Evolutionary conservation across 352 stramenopile species (phyloP), one percentile per base, ranked within the genome.

Genomic region (Globisporangium abappressorium): DNA sequence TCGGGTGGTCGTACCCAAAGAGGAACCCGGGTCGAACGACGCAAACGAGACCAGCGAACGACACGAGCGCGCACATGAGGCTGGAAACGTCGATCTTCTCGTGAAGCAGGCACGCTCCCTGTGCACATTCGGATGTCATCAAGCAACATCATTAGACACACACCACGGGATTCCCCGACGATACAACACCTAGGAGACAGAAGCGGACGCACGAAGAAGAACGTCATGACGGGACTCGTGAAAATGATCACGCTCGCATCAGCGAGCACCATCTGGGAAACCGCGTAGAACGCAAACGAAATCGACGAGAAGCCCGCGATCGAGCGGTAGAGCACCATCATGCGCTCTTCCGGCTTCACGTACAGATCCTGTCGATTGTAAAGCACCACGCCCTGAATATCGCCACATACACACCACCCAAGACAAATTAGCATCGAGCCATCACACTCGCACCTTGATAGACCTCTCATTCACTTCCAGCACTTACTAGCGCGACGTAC

Each of bases 181-280:
- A 46, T 46, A 6, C 9, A 14, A 20, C 15, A 46, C 14, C 3
- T 20, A 46, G 38, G 38, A 18, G 12, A 46, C 0, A 20, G 38
- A 14, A 0, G 38, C 4, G 38, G 38, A 68, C 34, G 56, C 56
- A 91, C 82, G 28, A 92, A 64, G 63, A 92, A 79, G 68, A 92
- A 89, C 2, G 81, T 90, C 38, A 88, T 61, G 53, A 92, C 79
- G 4, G 84, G 84, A 22, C 80, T 89, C n/a, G 74, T 79, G 57
- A 90, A 91, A 60, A 87, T 82, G 46, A 92, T 72, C 14, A 87
- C 80, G 46, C 80, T 86, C 9, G 84, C 82, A 46, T 92, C 84
- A 0, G 82, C 83, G 7, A 92, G 70, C 62, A 92, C 79, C 84
- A 92, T 92, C 36, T 84, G 74, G 15, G 80, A 82, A 54, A 92